Percentiles rank a stretch among this genome's conserved stretches.
Evolutionary conservation across 1,284 basidiomycete genomes (phyloP).

Genomic region (Tilletia setariae): DNA sequence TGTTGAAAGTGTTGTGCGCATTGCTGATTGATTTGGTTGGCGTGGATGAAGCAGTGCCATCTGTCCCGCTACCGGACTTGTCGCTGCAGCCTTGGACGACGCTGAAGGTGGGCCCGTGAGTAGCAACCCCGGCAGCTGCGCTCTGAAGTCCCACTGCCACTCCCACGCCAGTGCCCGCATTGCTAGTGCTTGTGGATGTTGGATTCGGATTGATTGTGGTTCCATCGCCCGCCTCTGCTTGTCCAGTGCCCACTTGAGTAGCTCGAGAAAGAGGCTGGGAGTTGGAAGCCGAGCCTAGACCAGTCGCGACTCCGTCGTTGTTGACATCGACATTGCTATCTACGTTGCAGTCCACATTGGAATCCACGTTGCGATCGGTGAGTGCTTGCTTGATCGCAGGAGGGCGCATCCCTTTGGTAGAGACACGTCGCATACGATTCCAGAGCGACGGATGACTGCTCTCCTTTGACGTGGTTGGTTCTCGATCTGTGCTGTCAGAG

Average conservation of each 20-base stretch:
- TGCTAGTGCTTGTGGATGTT: background rate
- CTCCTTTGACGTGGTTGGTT: too few species aligned
- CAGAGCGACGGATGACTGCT: too few species aligned
- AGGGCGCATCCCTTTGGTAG: too few species aligned
- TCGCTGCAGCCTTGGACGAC: slow-evolving; percentile 6
- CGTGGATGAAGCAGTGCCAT: background rate
- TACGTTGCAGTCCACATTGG: background rate
- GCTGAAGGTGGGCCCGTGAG: background rate
- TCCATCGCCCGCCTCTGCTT: background rate
- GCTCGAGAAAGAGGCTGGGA: background rate
- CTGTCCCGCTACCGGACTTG: background rate
- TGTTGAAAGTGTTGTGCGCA: background rate
- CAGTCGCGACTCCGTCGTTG: slow-evolving; percentile 1
- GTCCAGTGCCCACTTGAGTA: background rate
- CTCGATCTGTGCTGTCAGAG: too few species aligned
- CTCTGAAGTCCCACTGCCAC: background rate
- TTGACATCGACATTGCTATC: slow-evolving; percentile 1
- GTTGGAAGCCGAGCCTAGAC: background rate
- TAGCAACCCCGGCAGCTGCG: background rate
- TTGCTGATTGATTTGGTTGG: background rate
- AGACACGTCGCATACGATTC: too few species aligned
- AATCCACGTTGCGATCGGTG: slow-evolving; percentile 1
- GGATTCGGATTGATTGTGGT: background rate
- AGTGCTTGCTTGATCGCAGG: background rate
- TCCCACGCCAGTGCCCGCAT: background rate